Percentiles rank a stretch among this genome's conserved stretches.
These are phyloP conservation scores for Calonectria fujianensis DNA, from an alignment of 2,329 filamentous ascomycete species.

Conservation along the genomic window DNA sequence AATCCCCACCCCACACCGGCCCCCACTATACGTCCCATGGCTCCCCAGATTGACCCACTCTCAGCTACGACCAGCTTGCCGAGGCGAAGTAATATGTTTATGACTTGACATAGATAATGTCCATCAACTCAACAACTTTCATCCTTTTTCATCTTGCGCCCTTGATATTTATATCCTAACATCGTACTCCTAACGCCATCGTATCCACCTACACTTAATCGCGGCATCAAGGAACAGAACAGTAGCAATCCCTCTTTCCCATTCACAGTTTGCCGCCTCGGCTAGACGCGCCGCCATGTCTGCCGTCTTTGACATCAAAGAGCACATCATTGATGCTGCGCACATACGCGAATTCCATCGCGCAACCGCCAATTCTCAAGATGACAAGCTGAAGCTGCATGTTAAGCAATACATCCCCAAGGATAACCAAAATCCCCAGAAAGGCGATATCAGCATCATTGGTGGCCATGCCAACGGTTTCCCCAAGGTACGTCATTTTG, in stretches of 20 bases:
- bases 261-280: background rate
- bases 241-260: background rate
- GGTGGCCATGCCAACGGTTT: slow-evolving; percentile 94
- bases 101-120: background rate
- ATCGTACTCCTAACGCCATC: background rate
- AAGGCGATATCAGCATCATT: slow-evolving; percentile 89
- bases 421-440: slow-evolving; percentile 79
- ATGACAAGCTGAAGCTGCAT: slow-evolving; percentile 82
- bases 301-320: slow-evolving; percentile 76
- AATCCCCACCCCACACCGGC: background rate
- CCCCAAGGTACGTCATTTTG: slow-evolving; percentile 79
- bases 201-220: background rate
- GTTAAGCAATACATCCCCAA: slow-evolving; percentile 93
- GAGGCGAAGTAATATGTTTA: slow-evolving; percentile 7
- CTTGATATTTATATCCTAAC: background rate
- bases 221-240: background rate
- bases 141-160: background rate
- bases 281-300: slow-evolving; percentile 45
- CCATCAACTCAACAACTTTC: background rate
- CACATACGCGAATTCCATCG: slow-evolving; percentile 89
- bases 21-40: slow-evolving; percentile 25
- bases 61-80: background rate
- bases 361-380: slow-evolving; percentile 82
- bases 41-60: background rate
- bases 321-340: slow-evolving; percentile 83